Evolutionary conservation across 768 basidiomycete genomes (phyloP).

Genomic region (Mycena maculata): DNA sequence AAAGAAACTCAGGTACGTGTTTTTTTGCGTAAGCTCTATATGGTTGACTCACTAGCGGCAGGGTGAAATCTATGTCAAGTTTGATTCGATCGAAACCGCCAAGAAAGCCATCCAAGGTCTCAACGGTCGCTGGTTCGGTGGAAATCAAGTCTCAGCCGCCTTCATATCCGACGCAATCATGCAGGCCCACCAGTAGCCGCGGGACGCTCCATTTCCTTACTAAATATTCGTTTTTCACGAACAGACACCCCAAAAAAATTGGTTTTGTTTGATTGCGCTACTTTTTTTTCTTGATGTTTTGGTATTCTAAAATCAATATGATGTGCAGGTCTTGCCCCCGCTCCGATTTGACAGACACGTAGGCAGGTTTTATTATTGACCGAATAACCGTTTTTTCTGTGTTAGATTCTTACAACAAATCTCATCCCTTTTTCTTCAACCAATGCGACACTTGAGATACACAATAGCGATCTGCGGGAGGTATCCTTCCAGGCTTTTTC

Average conservation of each 20-base stretch:
- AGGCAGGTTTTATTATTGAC: conserved; percentile 55
- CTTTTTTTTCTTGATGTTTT: conserved; percentile 43
- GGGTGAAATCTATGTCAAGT: conserved; percentile 99
- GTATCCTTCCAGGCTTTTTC: conserved; percentile 12
- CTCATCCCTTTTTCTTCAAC: conserved; percentile 36
- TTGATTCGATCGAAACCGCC: conserved; percentile 81
- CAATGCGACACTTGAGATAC: conserved; percentile 1
- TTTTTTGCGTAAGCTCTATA: neutral
- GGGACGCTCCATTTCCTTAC: conserved; percentile 35
- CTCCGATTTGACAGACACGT: conserved; percentile 41
- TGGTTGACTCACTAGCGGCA: conserved; percentile 45
- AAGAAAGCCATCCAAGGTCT: conserved; percentile 89
- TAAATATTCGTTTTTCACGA: conserved; percentile 50
- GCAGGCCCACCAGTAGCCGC: conserved; percentile 83
- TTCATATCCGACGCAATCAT: conserved; percentile 96
- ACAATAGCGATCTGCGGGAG: conserved; percentile 12
- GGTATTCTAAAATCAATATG: conserved; percentile 42
- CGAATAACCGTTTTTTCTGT: conserved; percentile 50
- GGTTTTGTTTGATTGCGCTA: conserved; percentile 44
- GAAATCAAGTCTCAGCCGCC: conserved; percentile 85
- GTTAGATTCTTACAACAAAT: conserved; percentile 51
- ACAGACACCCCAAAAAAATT: conserved; percentile 47
- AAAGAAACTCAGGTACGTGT: conserved; percentile 86
- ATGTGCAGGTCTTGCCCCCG: conserved; percentile 45
- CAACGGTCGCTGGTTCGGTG: conserved; percentile 97